Base-by-base conservation (phyloP, 2,329 filamentous ascomycete genomes). In the Stachybotrys echinatus region DNA sequence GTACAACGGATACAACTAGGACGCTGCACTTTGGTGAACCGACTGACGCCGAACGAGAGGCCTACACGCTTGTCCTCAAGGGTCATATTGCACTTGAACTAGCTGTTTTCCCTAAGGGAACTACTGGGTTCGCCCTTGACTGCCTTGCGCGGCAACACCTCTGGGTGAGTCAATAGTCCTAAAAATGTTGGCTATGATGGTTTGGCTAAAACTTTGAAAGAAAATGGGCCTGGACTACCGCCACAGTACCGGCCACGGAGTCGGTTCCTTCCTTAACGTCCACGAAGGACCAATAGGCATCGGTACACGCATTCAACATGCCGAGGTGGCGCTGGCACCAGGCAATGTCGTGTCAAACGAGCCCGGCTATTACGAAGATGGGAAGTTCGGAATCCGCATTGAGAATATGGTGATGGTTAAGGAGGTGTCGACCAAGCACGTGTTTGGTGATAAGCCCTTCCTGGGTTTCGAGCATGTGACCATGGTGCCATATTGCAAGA, bases 211-310 rank as follows among this genome's bases (percentile, higher is more conserved):
- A n/a, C 6, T 14, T 10, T 2, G 7, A 46, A 23, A 71, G 68
- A 63, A 61, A 56, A 54, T 92, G 62, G 94, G 94, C 0, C 76
- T 99, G 12, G 94, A 99, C 65, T 99, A 96, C 69, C 84, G 94
- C 37, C 94, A 99, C 65, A 94, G 94, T 50, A 99, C 94, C 5
- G 94, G 94, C 10, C 94, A 99, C 65, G 94, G 94, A 42, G 88
- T 99, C 34, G 94, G 94, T 23, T 96, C 91, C 2, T 99, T 87
- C 69, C 74, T 99, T 61, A 99, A 99, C 58, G 94, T 99, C 0
- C 94, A 99, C 65, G 94, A 99, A 71, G 94, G 94, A 0, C 94
- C 94, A 2, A 95, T 99, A 54, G 94, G 94, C 19, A 95, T 99
- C 53, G 94, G 94, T 23, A 96, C 92, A 10, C 81, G 94, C 42